Evolutionary conservation across 2,329 filamentous ascomycete genomes (phyloP), one percentile per base, ranked within the genome.

Genomic region (Xylariaceae sp.): DNA sequence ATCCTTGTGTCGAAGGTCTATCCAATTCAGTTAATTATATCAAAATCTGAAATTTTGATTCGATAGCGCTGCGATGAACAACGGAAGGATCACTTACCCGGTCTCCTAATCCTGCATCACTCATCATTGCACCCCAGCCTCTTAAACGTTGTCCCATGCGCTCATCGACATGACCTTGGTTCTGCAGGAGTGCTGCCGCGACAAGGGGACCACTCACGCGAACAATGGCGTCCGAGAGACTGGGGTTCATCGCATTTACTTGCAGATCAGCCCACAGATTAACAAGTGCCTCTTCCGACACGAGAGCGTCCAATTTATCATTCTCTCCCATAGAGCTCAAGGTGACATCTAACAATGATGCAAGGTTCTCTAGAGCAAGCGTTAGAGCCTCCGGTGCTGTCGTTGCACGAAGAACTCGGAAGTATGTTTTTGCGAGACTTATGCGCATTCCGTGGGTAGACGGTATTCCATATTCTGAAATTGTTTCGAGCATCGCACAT

Each of bases 1-100:
- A 82, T 74, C 45, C 87, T 82, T 0, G 78, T 83, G 63, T 88
- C 83, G 53, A 87, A 88, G 16, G 81, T 79, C 81, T 86, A 55
- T 7, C 47, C 47, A 28, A 36, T 52, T 45, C 7, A 22, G 36
- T 57, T 47, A 58, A 42, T 16, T 41, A 31, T 5, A 42, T 19
- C 17, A 45, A 10, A 42, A 19, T 12, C 18, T 17, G 39, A 14
- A 7, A 3, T 10, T 40, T 31, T 14, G 28, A 31, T 7, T 47
- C 42, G 45, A 34, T 43, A 4, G 13, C 12, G 31, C 33, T 19
- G 7, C 17, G 14, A 31, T 31, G n/a, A 17, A 14, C 22, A n/a
- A 36, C 22, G 17, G n/a, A 13, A 13, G 28, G 16, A 40, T n/a
- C 14, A 61, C 71, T 57, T 61, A 79, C 78, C 65, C 78, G 75